Base-by-base conservation (phyloP, 768 basidiomycete genomes). In the Termitomyces sp. region DNA sequence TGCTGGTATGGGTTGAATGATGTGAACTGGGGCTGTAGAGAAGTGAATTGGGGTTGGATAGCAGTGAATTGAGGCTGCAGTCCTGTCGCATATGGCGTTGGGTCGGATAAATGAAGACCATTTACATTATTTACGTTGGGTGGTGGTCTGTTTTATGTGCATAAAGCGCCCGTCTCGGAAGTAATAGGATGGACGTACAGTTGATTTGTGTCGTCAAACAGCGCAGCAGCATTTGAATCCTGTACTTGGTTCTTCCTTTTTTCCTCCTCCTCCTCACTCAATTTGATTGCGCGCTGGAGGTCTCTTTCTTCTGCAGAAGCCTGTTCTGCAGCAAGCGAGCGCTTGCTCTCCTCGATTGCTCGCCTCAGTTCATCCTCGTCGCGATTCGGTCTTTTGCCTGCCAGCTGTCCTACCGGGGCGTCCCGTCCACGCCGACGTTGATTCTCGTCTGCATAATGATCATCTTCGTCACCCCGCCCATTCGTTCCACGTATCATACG, bases 1-100 rank as follows among this genome's bases (percentile, higher is more conserved):
- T 94, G 93, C 67, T 92, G 90, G 62, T 92, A 94, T 0, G 92
- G 92, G 70, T 98, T 98, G 79, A 93, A 98, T 0, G 90, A 86
- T 8, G 92, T 94, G 70, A 90, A 92, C 65, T 95, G 94, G 0
- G 90, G 90, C 63, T 88, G 88, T 30, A 92, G 62, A 41, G 75
- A 63, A 5, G 78, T 79, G 56, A 67, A 76, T 62, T 81, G 79
- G 5, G 77, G 82, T 59, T 84, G 83, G 28, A 86, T 71, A 14
- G 82, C 82, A 38, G 77, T 75, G 22, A 67, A 76, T 60, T 80
- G 79, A 5, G 77, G 82, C 60, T 84, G 83, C 20, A 86, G 72
- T 10, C 83, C 82, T 32, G 77, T 76, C 22, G 82, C 74, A 58
- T 81, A 83, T 18, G 83, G 75, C 28, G 84, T 82, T 47, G 85